A percentile compares a stretch with the other conserved stretches of the same genome.
These are phyloP conservation scores for Fusarium oxysporum DNA, from an alignment of 2,329 filamentous ascomycete genomes.

Conservation along the genomic window DNA sequence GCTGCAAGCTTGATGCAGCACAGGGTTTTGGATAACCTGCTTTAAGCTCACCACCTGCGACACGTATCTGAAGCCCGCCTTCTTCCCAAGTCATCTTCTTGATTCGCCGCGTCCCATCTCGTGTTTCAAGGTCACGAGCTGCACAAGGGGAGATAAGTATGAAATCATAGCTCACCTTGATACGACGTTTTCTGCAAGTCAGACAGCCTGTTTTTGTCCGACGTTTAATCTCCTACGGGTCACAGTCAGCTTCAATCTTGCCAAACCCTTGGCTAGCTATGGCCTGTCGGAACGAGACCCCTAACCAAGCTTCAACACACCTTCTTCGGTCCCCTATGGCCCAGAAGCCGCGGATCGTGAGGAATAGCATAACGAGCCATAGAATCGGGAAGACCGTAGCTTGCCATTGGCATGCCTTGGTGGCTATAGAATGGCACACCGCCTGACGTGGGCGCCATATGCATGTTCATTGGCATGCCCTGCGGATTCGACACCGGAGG, in stretches of 20 bases:
- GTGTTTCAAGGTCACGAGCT: slow-evolving; percentile 10
- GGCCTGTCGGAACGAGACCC: neutral
- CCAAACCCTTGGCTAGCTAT: neutral
- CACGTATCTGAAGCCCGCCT: slow-evolving; percentile 23
- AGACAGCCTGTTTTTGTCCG: slow-evolving; percentile 73
- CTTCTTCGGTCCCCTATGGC: slow-evolving; percentile 67
- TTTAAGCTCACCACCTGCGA: slow-evolving; percentile 20
- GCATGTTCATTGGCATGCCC: slow-evolving; percentile 53
- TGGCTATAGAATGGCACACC: slow-evolving; percentile 59
- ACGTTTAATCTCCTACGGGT: slow-evolving; percentile 68
- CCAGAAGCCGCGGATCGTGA: slow-evolving; percentile 61
- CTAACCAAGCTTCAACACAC: slow-evolving; percentile 52
- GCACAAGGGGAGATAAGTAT: slow-evolving; percentile 30
- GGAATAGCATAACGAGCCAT: slow-evolving; percentile 60
- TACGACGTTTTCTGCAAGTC: slow-evolving; percentile 70
- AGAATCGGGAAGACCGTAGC: slow-evolving; percentile 59
- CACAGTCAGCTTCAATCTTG: slow-evolving; percentile 27
- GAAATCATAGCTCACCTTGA: slow-evolving; percentile 64
- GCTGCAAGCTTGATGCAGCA: slow-evolving; percentile 36
- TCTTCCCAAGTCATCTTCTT: slow-evolving; percentile 24
- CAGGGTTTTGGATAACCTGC: slow-evolving; percentile 23
- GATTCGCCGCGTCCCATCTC: slow-evolving; percentile 17
- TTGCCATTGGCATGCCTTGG: slow-evolving; percentile 51
- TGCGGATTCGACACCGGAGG: slow-evolving; percentile 49
- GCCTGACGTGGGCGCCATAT: slow-evolving; percentile 44